Conservation (phyloP, 805 yeast genomes). For the Candida railenensis region DNA sequence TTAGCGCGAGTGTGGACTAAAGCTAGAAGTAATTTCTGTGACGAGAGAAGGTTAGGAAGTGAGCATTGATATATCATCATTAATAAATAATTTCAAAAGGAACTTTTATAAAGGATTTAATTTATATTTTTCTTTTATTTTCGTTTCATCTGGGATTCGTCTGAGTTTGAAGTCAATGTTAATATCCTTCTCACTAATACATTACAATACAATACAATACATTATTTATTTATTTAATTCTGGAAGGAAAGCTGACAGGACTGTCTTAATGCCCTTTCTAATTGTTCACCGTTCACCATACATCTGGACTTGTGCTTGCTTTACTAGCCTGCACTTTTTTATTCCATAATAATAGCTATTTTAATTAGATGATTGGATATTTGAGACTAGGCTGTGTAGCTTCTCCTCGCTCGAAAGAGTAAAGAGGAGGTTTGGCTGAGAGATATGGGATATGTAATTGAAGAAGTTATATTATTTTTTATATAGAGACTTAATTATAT, state of each 20-base stretch:
- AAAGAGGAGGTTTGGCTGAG: too few relatives aligned
- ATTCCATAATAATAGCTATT: neutral
- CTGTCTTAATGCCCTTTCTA: neutral
- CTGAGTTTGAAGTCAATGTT: too few relatives aligned
- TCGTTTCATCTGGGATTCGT: too few relatives aligned
- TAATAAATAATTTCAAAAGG: neutral
- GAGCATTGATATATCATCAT: neutral
- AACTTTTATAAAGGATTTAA: too few relatives aligned
- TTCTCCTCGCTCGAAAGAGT: too few relatives aligned
- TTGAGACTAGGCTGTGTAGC: neutral
- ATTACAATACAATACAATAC: neutral
- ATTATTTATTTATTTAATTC: neutral
- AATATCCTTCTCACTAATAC: too few relatives aligned
- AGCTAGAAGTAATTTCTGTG: neutral
- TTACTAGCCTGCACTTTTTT: neutral
- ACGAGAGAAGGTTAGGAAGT: neutral
- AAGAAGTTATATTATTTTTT: too few relatives aligned
- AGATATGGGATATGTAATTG: too few relatives aligned
- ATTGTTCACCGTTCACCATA: neutral
- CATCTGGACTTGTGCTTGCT: neutral
- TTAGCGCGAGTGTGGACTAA: too few relatives aligned
- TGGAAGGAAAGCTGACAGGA: neutral
- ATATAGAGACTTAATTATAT: too few relatives aligned
- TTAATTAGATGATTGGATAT: slow-evolving; percentile 5
- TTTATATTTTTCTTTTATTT: too few relatives aligned